These are phyloP conservation scores for Pseudopyrenochaeta lycopersici DNA, from an alignment of 2,329 filamentous ascomycete genomes.

Conservation along the genomic window DNA sequence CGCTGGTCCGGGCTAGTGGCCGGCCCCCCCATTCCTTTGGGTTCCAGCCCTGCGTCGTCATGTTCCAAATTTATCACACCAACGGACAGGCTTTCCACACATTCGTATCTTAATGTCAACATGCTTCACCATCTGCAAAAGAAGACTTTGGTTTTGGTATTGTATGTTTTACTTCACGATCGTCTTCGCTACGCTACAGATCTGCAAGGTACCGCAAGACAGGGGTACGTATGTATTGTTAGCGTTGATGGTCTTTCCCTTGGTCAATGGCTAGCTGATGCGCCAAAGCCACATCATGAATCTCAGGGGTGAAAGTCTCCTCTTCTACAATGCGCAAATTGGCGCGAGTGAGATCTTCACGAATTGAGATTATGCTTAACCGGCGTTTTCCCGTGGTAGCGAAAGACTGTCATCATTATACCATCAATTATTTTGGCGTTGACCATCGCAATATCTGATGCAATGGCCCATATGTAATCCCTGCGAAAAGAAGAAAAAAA, in stretches of 20 bases:
- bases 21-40: conserved; percentile 2
- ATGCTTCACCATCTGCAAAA: background rate
- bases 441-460: background rate
- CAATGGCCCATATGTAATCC: background rate
- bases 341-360: background rate
- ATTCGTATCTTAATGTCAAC: background rate
- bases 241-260: background rate
- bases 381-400: background rate
- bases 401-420: background rate
- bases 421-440: background rate
- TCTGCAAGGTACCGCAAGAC: background rate
- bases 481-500: too few species aligned
- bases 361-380: too few species aligned
- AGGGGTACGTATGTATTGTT: background rate
- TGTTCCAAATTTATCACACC: too few species aligned
- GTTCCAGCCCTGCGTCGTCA: conserved; percentile 6
- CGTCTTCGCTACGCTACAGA: background rate
- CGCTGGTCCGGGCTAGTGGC: conserved; percentile 1
- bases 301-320: background rate
- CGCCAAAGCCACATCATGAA: background rate
- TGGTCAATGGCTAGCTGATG: conserved; percentile 7
- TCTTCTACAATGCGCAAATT: background rate
- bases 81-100: too few species aligned
- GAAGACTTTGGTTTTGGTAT: background rate
- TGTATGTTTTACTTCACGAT: background rate